Evolutionary conservation across 352 stramenopile species (phyloP), one percentile per base, ranked within the genome.

Genomic region (Blastocystis sp.): DNA sequence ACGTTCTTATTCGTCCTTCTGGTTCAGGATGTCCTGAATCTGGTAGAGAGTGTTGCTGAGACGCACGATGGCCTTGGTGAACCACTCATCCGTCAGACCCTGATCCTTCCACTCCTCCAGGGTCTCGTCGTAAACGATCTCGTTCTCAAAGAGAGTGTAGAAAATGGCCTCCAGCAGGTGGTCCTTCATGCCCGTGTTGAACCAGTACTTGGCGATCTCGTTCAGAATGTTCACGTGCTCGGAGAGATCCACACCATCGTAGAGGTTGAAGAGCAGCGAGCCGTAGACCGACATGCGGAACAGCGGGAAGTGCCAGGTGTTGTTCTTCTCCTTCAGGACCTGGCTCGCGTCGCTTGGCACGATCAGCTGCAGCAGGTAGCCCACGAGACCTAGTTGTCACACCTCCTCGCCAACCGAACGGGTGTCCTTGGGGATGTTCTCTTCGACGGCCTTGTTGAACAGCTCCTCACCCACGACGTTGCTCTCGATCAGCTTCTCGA

Each of bases 121-220:
- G 8, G 27, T 27, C 46, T 78, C 67, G 21, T 57, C 38, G 57
- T 78, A 84, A 21, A 69, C 24, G 11, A 84, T 34, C 4, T 34
- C 73, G 24, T 84, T 36, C 11, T 73, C 59, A 67, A 84, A 84
- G 4, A 75, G 4, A 24, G 73, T 44, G 40, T 72, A 72, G 59
- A 84, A 84, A 21, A 34, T 24, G 16, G 59, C 73, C 16, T 57
- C 59, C 36, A 84, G 40, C 38, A 84, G 40, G 24, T 42, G 18
- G 3, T 75, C 7, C 14, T 32, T 32, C 54, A 71, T 44, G 14
- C 54, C 54, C 34, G 40, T 29, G 11, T 69, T 38, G 38, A 38
- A 38, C 54, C 73, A 84, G 36, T 48, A 84, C 14, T 51, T 40
- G 34, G 75, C 54, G 9, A 69, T 51, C 73, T 69, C 38, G 36